Conservation (phyloP, 1,139 yeast species). For the Taphrina populina region DNA sequence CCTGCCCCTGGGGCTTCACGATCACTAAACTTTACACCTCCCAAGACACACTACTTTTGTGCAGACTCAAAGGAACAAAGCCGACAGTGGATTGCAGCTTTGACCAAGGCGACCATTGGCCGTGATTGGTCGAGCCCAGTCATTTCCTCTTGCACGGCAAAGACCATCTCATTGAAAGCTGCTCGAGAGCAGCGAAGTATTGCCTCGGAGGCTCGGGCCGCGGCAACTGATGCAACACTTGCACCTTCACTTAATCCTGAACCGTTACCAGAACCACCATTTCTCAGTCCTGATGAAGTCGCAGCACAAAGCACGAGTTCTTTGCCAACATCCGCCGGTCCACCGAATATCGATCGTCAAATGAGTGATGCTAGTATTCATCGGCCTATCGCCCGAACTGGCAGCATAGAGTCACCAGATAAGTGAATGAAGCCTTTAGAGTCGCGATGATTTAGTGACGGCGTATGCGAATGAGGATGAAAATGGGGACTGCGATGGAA, state of each 20-base stretch:
- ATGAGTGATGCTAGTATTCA: too few relatives aligned
- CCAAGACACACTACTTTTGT: conserved; percentile 92
- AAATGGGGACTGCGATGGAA: too few relatives aligned
- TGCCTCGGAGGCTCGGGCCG: not conserved
- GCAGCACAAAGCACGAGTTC: not conserved
- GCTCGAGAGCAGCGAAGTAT: conserved; percentile 68
- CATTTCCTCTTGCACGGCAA: conserved; percentile 90
- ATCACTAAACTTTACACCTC: conserved; percentile 84
- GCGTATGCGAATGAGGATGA: too few relatives aligned
- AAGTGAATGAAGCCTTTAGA: too few relatives aligned
- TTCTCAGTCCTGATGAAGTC: conserved; percentile 5
- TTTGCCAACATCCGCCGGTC: too few relatives aligned
- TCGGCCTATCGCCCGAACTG: too few relatives aligned
- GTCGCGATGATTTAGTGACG: too few relatives aligned
- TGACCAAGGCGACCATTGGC: conserved; percentile 94
- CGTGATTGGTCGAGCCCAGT: conserved; percentile 82
- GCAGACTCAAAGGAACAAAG: conserved; percentile 87
- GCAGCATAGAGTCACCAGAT: too few relatives aligned
- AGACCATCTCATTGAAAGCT: conserved; percentile 79
- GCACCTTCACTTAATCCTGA: not conserved
- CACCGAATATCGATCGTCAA: too few relatives aligned
- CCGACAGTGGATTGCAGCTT: conserved; percentile 93
- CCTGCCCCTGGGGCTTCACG: conserved; percentile 97
- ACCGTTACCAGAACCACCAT: conserved; percentile 3
- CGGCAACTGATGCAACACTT: not conserved